These are phyloP conservation scores for Hypoxylon sp. DNA, from an alignment of 2,329 filamentous ascomycete species.

Conservation along the genomic window DNA sequence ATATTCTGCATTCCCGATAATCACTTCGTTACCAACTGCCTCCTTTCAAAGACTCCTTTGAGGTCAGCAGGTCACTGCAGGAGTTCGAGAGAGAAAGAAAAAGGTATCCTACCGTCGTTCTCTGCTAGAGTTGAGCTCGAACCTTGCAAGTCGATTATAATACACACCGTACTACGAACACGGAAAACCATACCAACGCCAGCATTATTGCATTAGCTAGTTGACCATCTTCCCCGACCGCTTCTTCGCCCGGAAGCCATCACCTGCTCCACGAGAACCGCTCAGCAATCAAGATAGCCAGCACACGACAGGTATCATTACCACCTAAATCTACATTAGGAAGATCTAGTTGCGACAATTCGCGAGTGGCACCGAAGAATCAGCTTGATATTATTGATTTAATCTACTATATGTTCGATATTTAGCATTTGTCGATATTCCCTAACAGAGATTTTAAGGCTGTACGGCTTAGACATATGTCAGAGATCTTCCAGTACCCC, in stretches of 20 bases:
- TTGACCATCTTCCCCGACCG: conserved; percentile 14
- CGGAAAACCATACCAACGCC: conserved; percentile 12
- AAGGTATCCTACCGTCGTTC: conserved; percentile 51
- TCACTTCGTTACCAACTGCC: conserved; percentile 42
- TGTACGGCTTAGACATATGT: no score
- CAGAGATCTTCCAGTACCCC: conserved; percentile 49
- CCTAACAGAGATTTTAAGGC: no score
- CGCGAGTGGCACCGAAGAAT: conserved; percentile 1
- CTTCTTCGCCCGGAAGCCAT: conserved; percentile 13
- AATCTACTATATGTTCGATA: conserved; percentile 9
- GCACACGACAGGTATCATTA: conserved; percentile 5
- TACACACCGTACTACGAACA: conserved; percentile 23
- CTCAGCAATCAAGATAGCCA: conserved; percentile 6
- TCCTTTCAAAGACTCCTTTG: conserved; percentile 67
- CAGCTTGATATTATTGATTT: not conserved
- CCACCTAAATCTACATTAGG: not conserved
- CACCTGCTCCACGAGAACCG: conserved; percentile 9
- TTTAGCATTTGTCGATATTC: conserved; percentile 41
- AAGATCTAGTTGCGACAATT: no score
- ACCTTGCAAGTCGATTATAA: conserved; percentile 31
- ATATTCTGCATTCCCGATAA: conserved; percentile 44
- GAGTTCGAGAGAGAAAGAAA: conserved; percentile 56
- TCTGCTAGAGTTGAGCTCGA: conserved; percentile 43
- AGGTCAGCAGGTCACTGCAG: conserved; percentile 87
- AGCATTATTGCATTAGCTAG: conserved; percentile 14